Evolutionary conservation across 2,329 filamentous ascomycete genomes (phyloP).

Genomic region (Xylariaceae sp.): DNA sequence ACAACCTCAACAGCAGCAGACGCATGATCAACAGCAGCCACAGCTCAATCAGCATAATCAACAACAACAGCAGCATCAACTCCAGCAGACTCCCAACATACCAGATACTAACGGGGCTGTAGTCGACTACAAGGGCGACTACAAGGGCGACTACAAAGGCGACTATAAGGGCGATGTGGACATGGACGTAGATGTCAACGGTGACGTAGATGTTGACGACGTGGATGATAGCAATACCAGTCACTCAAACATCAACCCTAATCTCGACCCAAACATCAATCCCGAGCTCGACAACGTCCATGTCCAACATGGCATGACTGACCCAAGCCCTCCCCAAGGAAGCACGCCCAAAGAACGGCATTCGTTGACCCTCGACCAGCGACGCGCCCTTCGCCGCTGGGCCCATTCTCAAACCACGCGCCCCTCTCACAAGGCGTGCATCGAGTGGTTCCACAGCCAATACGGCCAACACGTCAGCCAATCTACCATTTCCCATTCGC

Average conservation of each 20-base stretch:
- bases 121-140: too few species aligned
- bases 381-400: constrained; percentile 55
- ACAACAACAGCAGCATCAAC: constrained; percentile 2
- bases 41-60: not conserved
- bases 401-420: constrained; percentile 51
- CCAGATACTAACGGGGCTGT: too few species aligned
- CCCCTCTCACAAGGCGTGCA: constrained; percentile 56
- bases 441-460: constrained; percentile 56
- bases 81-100: not conserved
- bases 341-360: constrained; percentile 45
- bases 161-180: constrained; percentile 4
- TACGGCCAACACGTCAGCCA: constrained; percentile 58
- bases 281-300: constrained; percentile 17
- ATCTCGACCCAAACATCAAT: constrained; percentile 11
- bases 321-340: too few species aligned
- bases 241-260: constrained; percentile 12
- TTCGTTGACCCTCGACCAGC: constrained; percentile 57
- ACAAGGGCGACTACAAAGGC: constrained; percentile 2
- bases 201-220: constrained; percentile 10
- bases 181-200: constrained; percentile 4
- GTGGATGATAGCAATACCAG: constrained; percentile 13
- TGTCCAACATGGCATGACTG: too few species aligned
- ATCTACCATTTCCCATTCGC: constrained; percentile 57
- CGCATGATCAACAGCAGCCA: constrained; percentile 1
- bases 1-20: constrained; percentile 3